Base-by-base conservation (phyloP, 164 flowering plant species). In the Stephania japonica region DNA sequence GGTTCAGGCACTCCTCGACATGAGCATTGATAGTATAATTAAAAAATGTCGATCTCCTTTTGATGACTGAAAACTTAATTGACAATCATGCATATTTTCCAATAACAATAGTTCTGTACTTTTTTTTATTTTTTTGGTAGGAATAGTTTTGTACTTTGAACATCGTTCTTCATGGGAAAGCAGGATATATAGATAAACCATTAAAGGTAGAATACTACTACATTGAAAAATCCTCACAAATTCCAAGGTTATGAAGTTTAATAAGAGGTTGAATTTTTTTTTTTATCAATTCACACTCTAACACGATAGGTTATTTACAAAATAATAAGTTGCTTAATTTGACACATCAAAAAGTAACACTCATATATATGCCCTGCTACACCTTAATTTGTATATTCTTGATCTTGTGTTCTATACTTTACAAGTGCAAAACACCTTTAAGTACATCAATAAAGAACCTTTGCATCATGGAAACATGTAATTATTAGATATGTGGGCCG, bases 401-500 rank as follows among this genome's bases (percentile, higher is more conserved):
- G 18, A 64, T 32, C 67, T 64, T 19, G 1, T 32, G 38, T 32
- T 32, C 38, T 42, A 67, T 27, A 68, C 7, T 67, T 42, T 32
- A 18, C 23, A 12, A 27, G 26, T 59, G 2, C 21, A 27, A 66
- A 27, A 19, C 61, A 32, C 49, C 70, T 73, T 73, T 65, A 65
- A 67, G 49, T 67, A 65, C 49, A 67, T 67, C n/a, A 49, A 66
- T 32, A 73, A 44, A 32, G 27, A 73, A 47, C 70, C 41, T 73
- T 56, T 68, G 23, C 68, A 68, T 56, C 8, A 19, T 72, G 68
- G 74, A 18, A 63, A 64, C 56, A 72, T 63, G 65, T 63, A 41
- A 72, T 62, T 21, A 71, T 72, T 43, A 64, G 61, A 64, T 63
- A 21, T 72, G 56, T 72, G 74, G 68, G 67, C 68, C 67, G 42